Evolutionary conservation across 2,329 filamentous ascomycete genomes (phyloP).

Genomic region (Cryphonectria nitschkei): DNA sequence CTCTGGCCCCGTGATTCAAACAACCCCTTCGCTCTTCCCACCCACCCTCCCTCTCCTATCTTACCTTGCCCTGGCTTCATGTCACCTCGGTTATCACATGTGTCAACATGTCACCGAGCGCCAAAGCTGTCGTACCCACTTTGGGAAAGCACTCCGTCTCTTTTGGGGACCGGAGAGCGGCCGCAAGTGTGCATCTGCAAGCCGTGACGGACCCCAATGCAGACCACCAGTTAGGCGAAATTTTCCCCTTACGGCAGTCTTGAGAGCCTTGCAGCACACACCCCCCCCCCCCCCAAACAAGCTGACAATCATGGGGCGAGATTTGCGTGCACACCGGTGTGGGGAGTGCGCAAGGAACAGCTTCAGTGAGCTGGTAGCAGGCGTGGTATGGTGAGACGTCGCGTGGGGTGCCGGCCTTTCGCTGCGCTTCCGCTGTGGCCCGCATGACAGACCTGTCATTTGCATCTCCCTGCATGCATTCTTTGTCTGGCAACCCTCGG

Average conservation of each 20-base stretch:
- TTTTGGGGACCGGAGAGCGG: constrained; percentile 1
- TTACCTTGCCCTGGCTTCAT: constrained; percentile 7
- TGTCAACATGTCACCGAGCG: constrained; percentile 3
- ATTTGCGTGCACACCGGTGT: constrained; percentile 23
- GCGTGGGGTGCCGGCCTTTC: not conserved
- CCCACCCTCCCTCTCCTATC: constrained; percentile 16
- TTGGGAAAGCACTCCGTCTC: not conserved
- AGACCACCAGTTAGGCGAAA: constrained; percentile 4
- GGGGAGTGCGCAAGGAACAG: constrained; percentile 19
- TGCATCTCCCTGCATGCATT: constrained; percentile 19
- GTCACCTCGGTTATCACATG: constrained; percentile 17
- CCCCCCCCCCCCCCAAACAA: not conserved
- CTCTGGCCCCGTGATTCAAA: not conserved
- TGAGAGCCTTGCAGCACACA: not conserved
- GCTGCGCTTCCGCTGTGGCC: constrained; percentile 13
- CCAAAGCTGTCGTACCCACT: constrained; percentile 9
- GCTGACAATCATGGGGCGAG: not conserved
- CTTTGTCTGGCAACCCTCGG: constrained; percentile 26
- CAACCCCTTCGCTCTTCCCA: constrained; percentile 10
- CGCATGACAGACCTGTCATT: constrained; percentile 20
- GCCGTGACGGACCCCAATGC: constrained; percentile 7
- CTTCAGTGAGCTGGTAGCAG: constrained; percentile 16
- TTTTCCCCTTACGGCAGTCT: not conserved
- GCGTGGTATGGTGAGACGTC: constrained; percentile 17
- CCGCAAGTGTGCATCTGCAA: constrained; percentile 3